A percentile compares a stretch with the other conserved stretches of the same genome.
Evolutionary conservation across 2,329 filamentous ascomycete genomes (phyloP).

Genomic region (Phyllosticta citribraziliensis): DNA sequence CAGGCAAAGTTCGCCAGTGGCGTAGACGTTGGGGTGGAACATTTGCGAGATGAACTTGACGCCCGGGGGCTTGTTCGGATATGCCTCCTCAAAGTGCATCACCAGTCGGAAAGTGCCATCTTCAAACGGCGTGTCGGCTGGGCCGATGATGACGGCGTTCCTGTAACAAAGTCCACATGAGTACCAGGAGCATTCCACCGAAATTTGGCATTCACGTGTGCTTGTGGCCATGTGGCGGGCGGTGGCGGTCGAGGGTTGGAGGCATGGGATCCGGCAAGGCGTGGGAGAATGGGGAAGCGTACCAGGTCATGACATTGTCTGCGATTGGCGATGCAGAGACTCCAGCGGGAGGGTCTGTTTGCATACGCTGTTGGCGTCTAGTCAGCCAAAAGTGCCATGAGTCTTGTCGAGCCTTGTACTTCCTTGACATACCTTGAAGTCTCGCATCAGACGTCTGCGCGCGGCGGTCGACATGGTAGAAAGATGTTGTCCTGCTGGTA

Average conservation of each 20-base stretch:
- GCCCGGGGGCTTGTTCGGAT: constrained; percentile 93
- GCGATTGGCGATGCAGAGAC: constrained; percentile 94
- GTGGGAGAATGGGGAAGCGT: constrained; percentile 22
- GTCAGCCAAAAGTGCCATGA: constrained; percentile 8
- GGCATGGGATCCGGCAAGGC: constrained; percentile 9
- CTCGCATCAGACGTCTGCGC: constrained; percentile 92
- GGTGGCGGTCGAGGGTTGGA: background rate
- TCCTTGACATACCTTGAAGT: constrained; percentile 73
- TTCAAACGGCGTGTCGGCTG: constrained; percentile 93
- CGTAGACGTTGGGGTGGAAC: constrained; percentile 99
- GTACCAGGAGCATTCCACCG: constrained; percentile 7
- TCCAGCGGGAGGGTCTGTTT: constrained; percentile 93
- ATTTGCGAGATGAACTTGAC: constrained; percentile 99
- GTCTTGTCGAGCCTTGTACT: background rate
- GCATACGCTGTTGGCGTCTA: constrained; percentile 55
- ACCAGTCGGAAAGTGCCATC: constrained; percentile 95
- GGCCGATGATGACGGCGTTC: constrained; percentile 98
- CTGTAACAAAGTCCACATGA: constrained; percentile 39
- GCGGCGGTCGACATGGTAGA: constrained; percentile 79
- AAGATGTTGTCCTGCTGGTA: background rate
- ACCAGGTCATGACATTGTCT: constrained; percentile 97
- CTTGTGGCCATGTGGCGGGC: background rate
- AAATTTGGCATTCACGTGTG: too few relatives aligned
- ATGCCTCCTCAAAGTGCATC: constrained; percentile 99
- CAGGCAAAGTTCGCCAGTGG: constrained; percentile 88